phyloP scores from a whole-genome alignment of 129 eudicot genomes.

The Tagetes patula region DNA sequence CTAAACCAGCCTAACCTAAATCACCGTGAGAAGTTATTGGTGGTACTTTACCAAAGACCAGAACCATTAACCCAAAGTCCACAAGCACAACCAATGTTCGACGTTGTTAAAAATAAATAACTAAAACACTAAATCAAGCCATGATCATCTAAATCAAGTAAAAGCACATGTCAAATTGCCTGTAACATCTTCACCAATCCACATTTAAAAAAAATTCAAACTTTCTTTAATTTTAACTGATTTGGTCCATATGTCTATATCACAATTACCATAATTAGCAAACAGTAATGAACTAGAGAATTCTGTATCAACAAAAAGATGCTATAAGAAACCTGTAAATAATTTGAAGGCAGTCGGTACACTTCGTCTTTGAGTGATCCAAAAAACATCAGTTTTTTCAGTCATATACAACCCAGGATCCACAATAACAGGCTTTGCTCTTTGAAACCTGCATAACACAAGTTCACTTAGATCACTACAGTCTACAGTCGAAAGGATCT shows the following conservation, averaged over 20 bases:
- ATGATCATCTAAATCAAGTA: constrained; percentile 29
- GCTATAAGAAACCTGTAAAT: constrained; percentile 59
- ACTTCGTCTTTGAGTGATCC: constrained; percentile 66
- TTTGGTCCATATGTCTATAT: constrained; percentile 12
- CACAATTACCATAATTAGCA: constrained; percentile 24
- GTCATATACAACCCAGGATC: constrained; percentile 85
- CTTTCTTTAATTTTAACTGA: constrained; percentile 11
- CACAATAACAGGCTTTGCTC: constrained; percentile 79
- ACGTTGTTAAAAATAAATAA: constrained; percentile 8
- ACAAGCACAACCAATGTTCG: not conserved
- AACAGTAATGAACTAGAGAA: constrained; percentile 5
- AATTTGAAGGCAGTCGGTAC: constrained; percentile 87
- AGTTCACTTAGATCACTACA: constrained; percentile 7
- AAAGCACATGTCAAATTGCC: not conserved
- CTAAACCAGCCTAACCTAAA: not conserved
- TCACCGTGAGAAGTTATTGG: not conserved
- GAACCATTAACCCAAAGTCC: not conserved
- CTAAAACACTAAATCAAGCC: constrained; percentile 1
- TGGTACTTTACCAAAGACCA: constrained; percentile 4
- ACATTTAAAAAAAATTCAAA: constrained; percentile 1
- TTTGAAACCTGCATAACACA: constrained; percentile 49
- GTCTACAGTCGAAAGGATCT: not conserved
- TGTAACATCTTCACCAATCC: constrained; percentile 15
- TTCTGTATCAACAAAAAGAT: constrained; percentile 13
- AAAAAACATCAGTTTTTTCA: constrained; percentile 67